phyloP scores from a whole-genome alignment of 495 filamentous ascomycete species.

The Xylaria castorea region DNA sequence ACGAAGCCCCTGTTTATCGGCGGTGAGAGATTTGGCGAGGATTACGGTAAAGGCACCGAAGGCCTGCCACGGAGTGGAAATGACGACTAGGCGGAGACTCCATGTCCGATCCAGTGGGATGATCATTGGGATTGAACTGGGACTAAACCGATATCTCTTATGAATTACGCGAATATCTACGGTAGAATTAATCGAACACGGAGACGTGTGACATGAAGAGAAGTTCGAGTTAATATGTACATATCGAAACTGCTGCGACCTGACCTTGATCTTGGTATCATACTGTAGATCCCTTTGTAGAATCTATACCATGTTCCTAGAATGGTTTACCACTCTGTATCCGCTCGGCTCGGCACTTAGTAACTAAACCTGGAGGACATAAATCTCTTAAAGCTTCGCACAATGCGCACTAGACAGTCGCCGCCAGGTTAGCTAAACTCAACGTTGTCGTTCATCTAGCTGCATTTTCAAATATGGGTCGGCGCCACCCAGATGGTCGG shows the following conservation, averaged over 20 bases:
- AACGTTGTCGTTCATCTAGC: not conserved
- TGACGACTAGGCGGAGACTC: conserved; percentile 28
- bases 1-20: conserved; percentile 49
- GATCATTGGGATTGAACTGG: not conserved
- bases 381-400: not conserved
- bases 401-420: not conserved
- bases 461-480: not conserved
- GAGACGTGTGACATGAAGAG: not conserved
- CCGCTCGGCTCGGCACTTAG: not conserved
- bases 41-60: conserved; percentile 48
- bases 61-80: conserved; percentile 51
- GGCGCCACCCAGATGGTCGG: not conserved
- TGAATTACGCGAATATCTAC: not conserved
- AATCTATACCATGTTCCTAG: not conserved
- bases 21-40: conserved; percentile 56
- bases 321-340: not conserved
- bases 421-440: not conserved
- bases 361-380: not conserved
- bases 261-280: not conserved
- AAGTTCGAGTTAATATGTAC: not conserved
- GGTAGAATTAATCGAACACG: not conserved
- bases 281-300: not conserved
- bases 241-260: not conserved
- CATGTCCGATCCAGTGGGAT: not conserved
- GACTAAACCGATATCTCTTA: not conserved